Base-by-base conservation (phyloP, 192 early-diverging fungal genomes). In the Jimgerdemannia lactiflua region DNA sequence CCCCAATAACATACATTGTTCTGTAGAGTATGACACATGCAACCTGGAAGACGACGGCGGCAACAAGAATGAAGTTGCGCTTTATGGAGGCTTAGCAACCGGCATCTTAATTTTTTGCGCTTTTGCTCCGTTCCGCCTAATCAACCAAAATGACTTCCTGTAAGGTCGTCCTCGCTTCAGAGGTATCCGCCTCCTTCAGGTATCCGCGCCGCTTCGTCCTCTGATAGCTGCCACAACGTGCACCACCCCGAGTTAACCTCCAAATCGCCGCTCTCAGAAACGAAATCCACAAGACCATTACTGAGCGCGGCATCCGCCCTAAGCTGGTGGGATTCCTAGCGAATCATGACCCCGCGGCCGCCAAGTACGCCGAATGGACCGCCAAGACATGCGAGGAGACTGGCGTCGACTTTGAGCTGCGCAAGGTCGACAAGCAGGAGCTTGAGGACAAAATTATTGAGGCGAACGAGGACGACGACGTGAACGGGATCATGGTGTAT, bases 401-500 rank as follows among this genome's bases (percentile, higher is more conserved):
- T 9, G 98, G 98, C 18, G 88, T 98, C 4, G 87, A 85, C 65
- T 99, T 98, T 86, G 95, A 98, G 80, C 90, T 98, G 43, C 89
- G 96, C 40, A 89, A 93, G 78, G 91, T 93, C 65, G 82, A 88
- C 43, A 88, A 94, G 77, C 93, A 92, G 44, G 91, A 94, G 44
- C 90, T 99, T 29, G 96, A 98, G 80, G 87, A 91, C 69, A 85
- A 85, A 75, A 91, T 99, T 71, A 81, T 92, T 65, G 93, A 93
- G 59, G 98, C 97, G 14, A 99, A 99, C 82, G 82, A 90, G 65
- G 98, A 99, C 74, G 69, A 79, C 4, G 71, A 71, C 1, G 93
- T 99, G 20, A 91, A 96, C 80, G 98, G 98, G 41, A 98, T 99
- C 75, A 95, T 99, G 90, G 95, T 99, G 42, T 99, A 99, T 85